These are phyloP conservation scores for Curvularia sp. DNA, from an alignment of 2,329 filamentous ascomycete genomes.

Conservation along the genomic window DNA sequence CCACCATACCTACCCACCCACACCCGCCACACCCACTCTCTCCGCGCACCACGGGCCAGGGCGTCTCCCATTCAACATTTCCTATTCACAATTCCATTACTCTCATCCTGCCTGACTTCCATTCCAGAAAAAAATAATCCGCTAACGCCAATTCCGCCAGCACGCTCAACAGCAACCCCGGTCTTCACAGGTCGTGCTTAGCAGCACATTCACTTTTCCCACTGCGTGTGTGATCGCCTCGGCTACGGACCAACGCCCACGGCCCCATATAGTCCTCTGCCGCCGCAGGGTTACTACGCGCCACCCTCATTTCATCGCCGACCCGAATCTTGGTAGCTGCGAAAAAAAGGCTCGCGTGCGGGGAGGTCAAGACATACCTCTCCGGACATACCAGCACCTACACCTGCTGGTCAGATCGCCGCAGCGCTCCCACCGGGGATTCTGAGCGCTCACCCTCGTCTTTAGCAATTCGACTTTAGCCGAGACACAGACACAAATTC, in stretches of 20 bases:
- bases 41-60: slow-evolving; percentile 6
- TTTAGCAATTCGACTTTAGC: slow-evolving; percentile 9
- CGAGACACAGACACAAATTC: slow-evolving; percentile 16
- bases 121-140: not conserved
- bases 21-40: slow-evolving; percentile 7
- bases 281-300: slow-evolving; percentile 11
- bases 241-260: slow-evolving; percentile 14
- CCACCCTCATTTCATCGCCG: slow-evolving; percentile 11
- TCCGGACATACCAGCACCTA: slow-evolving; percentile 47
- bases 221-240: slow-evolving; percentile 12
- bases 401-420: slow-evolving; percentile 40
- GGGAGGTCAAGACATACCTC: slow-evolving; percentile 51
- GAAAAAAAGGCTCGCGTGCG: slow-evolving; percentile 41
- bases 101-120: not conserved
- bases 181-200: slow-evolving; percentile 17
- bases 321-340: slow-evolving; percentile 29
- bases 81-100: not conserved
- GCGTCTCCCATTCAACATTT: not conserved
- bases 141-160: slow-evolving; percentile 29
- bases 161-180: slow-evolving; percentile 12
- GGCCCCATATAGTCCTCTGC: slow-evolving; percentile 14
- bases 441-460: slow-evolving; percentile 26
- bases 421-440: slow-evolving; percentile 45
- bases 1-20: not conserved
- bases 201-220: slow-evolving; percentile 16